Percentiles rank a stretch among this genome's conserved stretches.
Evolutionary conservation across 2,329 filamentous ascomycete species (phyloP).

Genomic region (Epichloe sibirici): DNA sequence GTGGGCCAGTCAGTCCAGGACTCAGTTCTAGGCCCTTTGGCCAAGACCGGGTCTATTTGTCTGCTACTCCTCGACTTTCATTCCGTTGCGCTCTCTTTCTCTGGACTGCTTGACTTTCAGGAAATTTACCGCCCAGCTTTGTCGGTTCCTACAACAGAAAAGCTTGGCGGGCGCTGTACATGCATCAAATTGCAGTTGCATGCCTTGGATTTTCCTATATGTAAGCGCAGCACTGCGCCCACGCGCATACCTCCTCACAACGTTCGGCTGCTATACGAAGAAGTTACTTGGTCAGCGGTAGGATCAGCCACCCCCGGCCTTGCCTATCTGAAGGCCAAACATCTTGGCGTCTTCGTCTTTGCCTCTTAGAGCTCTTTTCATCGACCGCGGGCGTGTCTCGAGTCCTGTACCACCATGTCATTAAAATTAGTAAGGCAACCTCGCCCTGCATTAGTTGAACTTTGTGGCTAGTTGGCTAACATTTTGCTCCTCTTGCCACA

Average conservation of each 20-base stretch:
- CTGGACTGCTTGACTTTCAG: neutral
- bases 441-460: neutral
- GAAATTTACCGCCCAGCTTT: neutral
- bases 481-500: constrained; percentile 22
- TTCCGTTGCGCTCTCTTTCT: neutral
- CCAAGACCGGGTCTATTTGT: constrained; percentile 1
- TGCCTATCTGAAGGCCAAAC: neutral
- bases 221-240: neutral
- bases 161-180: neutral
- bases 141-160: neutral
- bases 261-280: neutral
- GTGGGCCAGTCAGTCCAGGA: neutral
- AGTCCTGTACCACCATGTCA: constrained; percentile 31
- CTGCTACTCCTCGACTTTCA: neutral
- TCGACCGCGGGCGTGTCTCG: constrained; percentile 1
- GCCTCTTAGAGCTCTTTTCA: neutral
- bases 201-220: neutral
- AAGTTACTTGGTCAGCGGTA: neutral
- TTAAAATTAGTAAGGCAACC: constrained; percentile 43
- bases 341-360: neutral
- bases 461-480: neutral
- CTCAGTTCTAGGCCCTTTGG: neutral
- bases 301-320: neutral
- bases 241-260: neutral
- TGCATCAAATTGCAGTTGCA: neutral